Conservation (phyloP, 2,329 filamentous ascomycete species). For the Chalara sp. region DNA sequence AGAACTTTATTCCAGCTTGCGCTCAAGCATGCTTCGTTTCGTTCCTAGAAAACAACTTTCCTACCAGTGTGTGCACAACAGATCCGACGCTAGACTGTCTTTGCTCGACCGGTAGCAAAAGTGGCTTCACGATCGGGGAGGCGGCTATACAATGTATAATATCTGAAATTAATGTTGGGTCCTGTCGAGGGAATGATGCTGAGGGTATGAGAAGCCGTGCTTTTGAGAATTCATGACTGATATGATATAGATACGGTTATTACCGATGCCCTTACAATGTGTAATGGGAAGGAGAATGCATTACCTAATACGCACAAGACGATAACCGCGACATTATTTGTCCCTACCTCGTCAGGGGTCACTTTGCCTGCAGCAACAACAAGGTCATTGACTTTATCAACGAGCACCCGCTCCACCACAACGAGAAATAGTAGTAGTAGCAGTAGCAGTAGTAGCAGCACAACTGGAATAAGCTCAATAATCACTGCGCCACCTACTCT, state of each 20-base stretch:
- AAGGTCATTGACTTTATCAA: slow-evolving; percentile 14
- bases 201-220: slow-evolving; percentile 10
- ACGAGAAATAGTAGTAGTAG: background rate
- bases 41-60: slow-evolving; percentile 57
- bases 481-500: background rate
- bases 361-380: slow-evolving; percentile 13
- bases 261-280: slow-evolving; percentile 52
- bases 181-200: slow-evolving; percentile 43
- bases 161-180: slow-evolving; percentile 41
- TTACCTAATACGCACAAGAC: slow-evolving; percentile 50
- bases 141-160: slow-evolving; percentile 61
- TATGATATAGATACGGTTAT: slow-evolving; percentile 32
- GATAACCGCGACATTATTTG: slow-evolving; percentile 49
- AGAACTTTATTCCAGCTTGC: slow-evolving; percentile 35
- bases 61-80: slow-evolving; percentile 38
- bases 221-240: slow-evolving; percentile 4
- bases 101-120: slow-evolving; percentile 51
- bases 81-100: slow-evolving; percentile 53
- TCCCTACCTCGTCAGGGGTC: slow-evolving; percentile 30
- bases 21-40: slow-evolving; percentile 53
- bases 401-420: slow-evolving; percentile 5
- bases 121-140: slow-evolving; percentile 66
- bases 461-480: background rate
- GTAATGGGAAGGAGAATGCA: slow-evolving; percentile 41
- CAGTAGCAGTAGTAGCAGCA: background rate